Evolutionary conservation across 129 eudicot genomes (phyloP), one percentile per base, ranked within the genome.

Genomic region (Logfia minima): DNA sequence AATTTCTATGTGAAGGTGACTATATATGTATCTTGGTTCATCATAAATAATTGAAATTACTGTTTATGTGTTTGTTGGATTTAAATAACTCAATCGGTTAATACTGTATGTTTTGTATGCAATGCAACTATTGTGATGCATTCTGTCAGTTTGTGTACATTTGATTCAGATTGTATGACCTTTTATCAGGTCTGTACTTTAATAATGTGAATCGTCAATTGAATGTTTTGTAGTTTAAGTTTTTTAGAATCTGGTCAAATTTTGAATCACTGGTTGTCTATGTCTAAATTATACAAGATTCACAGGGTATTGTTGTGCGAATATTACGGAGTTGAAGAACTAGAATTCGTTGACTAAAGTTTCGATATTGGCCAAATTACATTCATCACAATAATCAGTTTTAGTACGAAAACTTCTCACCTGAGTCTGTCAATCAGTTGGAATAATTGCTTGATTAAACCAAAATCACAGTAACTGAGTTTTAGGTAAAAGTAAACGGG

Each of bases 191-290:
- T 53, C 23, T 26, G 31, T 14, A 43, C 19, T 22, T 60, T 16
- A 53, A 23, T 19, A 24, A 21, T 53, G 29, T 66, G 13, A 22
- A 76, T 66, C 28, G 6, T 6, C 17, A 24, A 68, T 55, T 0
- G 16, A 24, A 68, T 68, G 58, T 37, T 35, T 6, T 14, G 68
- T 34, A 22, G 58, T 19, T 21, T 66, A 26, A 56, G 43, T 59
- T 6, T 70, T 58, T 52, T 51, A 24, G 58, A 56, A 78, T 78
- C 64, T 41, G 60, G 52, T 19, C 70, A 70, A 70, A 59, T 43
- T 70, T 58, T 5, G 9, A 9, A 78, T 60, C 76, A 76, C 17
- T 64, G 35, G 22, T 45, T 76, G 52, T 31, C 11, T 51, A 48
- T 70, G 7, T 19, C 26, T 17, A 51, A 17, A 26, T 39, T 37